A percentile compares a stretch with the other conserved stretches of the same genome.
phyloP scores from a whole-genome alignment of 345 rosid species.

The Populus alba region DNA sequence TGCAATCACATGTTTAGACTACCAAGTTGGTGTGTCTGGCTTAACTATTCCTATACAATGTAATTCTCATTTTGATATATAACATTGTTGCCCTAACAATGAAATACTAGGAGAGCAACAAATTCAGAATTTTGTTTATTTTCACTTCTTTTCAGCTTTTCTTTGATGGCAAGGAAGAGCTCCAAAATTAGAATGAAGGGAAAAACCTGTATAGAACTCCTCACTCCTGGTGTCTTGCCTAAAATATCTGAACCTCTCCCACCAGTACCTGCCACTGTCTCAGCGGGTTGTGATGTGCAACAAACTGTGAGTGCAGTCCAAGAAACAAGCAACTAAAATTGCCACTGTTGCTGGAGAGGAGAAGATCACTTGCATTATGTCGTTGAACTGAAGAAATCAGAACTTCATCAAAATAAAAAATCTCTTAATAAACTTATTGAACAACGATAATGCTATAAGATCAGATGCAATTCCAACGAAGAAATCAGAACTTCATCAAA shows the following conservation, averaged over 20 bases:
- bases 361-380: constrained; percentile 80
- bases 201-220: constrained; percentile 76
- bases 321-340: constrained; percentile 44
- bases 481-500: background rate
- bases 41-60: background rate
- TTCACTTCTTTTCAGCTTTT: background rate
- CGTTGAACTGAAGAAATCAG: constrained; percentile 59
- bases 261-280: constrained; percentile 93
- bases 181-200: constrained; percentile 58
- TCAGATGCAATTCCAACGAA: too few species aligned
- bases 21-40: background rate
- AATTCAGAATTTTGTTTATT: background rate
- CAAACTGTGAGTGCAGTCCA: constrained; percentile 63
- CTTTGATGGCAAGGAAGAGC: background rate
- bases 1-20: background rate
- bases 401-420: too few species aligned
- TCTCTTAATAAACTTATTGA: too few species aligned
- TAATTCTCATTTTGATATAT: background rate
- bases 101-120: background rate
- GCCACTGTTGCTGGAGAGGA: constrained; percentile 83
- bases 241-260: constrained; percentile 63
- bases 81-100: background rate
- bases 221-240: constrained; percentile 57
- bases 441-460: too few species aligned
- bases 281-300: constrained; percentile 47